Percentiles rank a stretch among this genome's conserved stretches.
Evolutionary conservation across 352 stramenopile genomes (phyloP).

Genomic region (Saprolegnia diclina): DNA sequence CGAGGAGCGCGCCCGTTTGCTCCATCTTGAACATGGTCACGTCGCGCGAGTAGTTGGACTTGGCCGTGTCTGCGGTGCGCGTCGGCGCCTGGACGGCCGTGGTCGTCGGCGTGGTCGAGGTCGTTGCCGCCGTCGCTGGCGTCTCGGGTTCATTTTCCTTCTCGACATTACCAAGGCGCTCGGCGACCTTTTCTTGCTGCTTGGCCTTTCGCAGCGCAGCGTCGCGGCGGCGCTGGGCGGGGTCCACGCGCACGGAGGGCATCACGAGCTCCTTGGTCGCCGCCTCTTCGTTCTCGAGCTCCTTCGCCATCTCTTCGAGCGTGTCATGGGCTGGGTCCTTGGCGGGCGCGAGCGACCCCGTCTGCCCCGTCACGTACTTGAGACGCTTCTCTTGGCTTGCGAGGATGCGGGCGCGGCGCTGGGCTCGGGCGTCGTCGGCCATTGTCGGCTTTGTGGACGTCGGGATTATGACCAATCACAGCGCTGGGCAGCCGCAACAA

Average conservation of each 20-base stretch:
- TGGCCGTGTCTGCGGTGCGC: constrained; percentile 22
- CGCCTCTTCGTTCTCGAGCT: constrained; percentile 36
- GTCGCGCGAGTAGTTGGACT: constrained; percentile 38
- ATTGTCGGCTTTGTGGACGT: constrained; percentile 10
- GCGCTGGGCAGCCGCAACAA: neutral
- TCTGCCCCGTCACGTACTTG: constrained; percentile 61
- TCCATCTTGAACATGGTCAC: constrained; percentile 46
- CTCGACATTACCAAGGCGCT: constrained; percentile 37
- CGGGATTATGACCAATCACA: constrained; percentile 2
- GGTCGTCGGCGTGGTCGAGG: constrained; percentile 3
- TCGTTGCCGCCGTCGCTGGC: neutral
- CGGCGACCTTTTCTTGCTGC: constrained; percentile 52
- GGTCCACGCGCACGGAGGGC: constrained; percentile 49
- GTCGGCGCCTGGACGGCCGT: neutral
- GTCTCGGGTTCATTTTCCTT: neutral
- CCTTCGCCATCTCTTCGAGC: constrained; percentile 43
- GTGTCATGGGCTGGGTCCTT: constrained; percentile 30
- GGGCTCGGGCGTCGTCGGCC: constrained; percentile 56
- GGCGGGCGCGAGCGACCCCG: constrained; percentile 43
- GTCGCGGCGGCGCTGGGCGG: constrained; percentile 59
- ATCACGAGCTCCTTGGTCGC: constrained; percentile 29
- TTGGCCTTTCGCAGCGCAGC: constrained; percentile 49
- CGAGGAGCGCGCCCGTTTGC: constrained; percentile 54
- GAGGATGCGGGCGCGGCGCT: constrained; percentile 57
- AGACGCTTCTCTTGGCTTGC: constrained; percentile 51